Evolutionary conservation across 2,329 filamentous ascomycete species (phyloP), one percentile per base, ranked within the genome.

Genomic region (Diplodia mutila): DNA sequence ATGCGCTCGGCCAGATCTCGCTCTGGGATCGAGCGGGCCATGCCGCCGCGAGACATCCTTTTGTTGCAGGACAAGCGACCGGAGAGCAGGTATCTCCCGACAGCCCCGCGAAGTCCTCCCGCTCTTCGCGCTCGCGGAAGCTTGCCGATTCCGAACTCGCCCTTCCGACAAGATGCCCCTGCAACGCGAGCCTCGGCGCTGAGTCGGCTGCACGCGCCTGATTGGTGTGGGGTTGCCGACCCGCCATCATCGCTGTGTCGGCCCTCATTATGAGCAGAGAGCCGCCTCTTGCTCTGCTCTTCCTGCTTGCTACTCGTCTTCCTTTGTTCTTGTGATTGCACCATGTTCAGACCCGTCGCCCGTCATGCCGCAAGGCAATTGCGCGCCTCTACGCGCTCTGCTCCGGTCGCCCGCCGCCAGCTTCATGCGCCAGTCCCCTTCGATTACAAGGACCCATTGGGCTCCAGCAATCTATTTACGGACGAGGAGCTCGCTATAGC

Each of bases 361-460:
- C 76, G 74, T 74, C 78, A 74, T 69, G 78, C 73, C 72, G 75
- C 72, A 69, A 79, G 77, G 78, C 81, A 78, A 77, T 77, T 79
- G 69, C 74, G 64, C 54, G 59, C 72, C 59, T 68, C 69, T 57
- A 76, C 73, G 70, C 72, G 70, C 69, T 74, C 74, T 70, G 67
- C 68, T 74, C 69, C 69, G 49, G 23, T 63, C 29, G 66, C 66
- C 46, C 53, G 75, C 74, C 70, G 82, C 54, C 74, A 80, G 75
- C 74, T 80, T 18, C 80, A 79, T 69, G 74, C 82, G 39, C 80
- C 81, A 34, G 78, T 78, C 29, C 66, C 78, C 4, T 98, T 97
- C 79, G 89, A 97, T 78, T 99, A 95, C 94, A 87, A 95, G 78
- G 95, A 99, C 76, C 94, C 95, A 23, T 84, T 99, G 68, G 86